Base-by-base conservation (phyloP, 345 rosid genomes). In the Citrus mangshanensis region DNA sequence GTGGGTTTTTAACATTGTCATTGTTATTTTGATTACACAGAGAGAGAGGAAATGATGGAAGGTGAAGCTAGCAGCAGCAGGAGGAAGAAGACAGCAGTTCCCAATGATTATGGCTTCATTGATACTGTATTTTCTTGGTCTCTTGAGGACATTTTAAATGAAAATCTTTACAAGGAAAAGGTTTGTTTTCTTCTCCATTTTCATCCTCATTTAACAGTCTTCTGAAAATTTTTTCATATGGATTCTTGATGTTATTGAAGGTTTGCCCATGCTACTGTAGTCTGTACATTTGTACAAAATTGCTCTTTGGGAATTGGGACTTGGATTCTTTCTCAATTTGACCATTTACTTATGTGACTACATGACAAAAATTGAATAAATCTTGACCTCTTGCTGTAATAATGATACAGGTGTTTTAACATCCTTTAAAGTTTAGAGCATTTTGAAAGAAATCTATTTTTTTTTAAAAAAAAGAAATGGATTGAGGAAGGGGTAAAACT, bases 21-120 rank as follows among this genome's bases (percentile, higher is more conserved):
- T 51, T 51, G 56, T 51, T 51, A 51, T 12, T 14, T 16, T 51
- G 56, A 51, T 51, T 51, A 51, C 22, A 51, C 7, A 18, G 22
- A 16, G 56, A 51, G 56, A 51, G 22, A 16, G 56, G 56, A 51
- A 51, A 51, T 51, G 56, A 51, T 51, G 56, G 21, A 51, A 51
- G 56, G 56, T 18, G 56, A 51, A 51, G 56, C 21, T 51, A 51
- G 56, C 2, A 46, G 74, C 85, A 69, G 91, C 84, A 12, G 4
- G 21, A 1, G 14, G 51, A 3, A 88, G 82, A n/a, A 68, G 78
- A 68, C 79, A 75, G 78, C 70, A 74, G 24, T 6, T 58, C 61
- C 61, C 61, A 22, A 19, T 21, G 61, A 58, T 21, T 1, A 22
- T 58, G 61, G 61, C n/a, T 58, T 58, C 25, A 58, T 21, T 19